phyloP scores from a whole-genome alignment of 1,139 yeast species.

The Scheffersomyces cryptocercus region DNA sequence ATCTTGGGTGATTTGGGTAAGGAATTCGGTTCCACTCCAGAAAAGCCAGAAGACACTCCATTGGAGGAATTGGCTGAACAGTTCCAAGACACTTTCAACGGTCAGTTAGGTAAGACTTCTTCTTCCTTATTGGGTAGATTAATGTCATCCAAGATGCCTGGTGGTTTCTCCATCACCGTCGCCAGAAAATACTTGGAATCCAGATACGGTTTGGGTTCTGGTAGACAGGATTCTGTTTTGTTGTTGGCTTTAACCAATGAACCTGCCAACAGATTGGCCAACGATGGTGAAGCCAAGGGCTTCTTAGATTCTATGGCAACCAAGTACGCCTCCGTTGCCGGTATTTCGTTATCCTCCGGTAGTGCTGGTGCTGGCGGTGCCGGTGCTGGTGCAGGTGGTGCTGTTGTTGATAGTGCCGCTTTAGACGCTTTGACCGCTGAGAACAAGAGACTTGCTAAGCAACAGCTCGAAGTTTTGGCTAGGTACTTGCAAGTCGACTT shows the following conservation, averaged over 20 bases:
- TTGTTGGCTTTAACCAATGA: constrained; percentile 83
- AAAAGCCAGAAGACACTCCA: constrained; percentile 98
- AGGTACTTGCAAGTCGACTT: constrained; percentile 91
- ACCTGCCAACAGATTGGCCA: constrained; percentile 84
- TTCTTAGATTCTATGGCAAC: constrained; percentile 80
- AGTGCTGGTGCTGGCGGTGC: constrained; percentile 53
- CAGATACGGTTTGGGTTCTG: constrained; percentile 87
- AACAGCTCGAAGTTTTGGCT: constrained; percentile 93
- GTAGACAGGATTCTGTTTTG: constrained; percentile 91
- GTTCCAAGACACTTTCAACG: constrained; percentile 87
- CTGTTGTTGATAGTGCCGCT: constrained; percentile 93
- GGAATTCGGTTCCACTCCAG: constrained; percentile 97
- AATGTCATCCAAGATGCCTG: constrained; percentile 97
- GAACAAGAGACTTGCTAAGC: constrained; percentile 85
- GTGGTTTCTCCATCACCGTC: constrained; percentile 90
- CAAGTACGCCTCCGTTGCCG: constrained; percentile 82
- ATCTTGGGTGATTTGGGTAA: constrained; percentile 97
- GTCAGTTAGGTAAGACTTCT: constrained; percentile 91
- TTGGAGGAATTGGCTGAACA: constrained; percentile 92
- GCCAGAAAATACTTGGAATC: constrained; percentile 91
- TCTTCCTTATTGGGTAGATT: constrained; percentile 85
- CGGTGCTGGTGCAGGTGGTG: constrained; percentile 72
- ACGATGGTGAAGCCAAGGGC: constrained; percentile 87
- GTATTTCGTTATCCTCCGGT: constrained; percentile 73
- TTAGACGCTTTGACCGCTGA: constrained; percentile 92